Conservation (phyloP, 225 moss, liverwort and hornwort species). For the Bryoerythrophyllum caledonicum region DNA sequence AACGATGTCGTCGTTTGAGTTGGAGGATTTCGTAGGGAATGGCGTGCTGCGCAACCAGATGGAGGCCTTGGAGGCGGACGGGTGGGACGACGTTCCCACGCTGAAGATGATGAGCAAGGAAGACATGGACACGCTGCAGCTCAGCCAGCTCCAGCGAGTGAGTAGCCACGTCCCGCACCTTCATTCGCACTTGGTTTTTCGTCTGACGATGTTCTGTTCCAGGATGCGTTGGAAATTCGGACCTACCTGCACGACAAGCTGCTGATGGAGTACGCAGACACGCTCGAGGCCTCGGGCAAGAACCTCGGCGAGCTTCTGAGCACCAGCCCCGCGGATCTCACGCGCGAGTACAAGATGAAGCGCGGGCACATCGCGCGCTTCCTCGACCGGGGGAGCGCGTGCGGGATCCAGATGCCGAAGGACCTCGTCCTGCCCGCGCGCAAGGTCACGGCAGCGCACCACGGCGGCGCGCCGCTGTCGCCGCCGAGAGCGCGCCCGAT, state of each 20-base stretch:
- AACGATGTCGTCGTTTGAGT: conserved; percentile 69
- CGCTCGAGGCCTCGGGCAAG: conserved; percentile 68
- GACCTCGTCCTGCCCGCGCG: conserved; percentile 61
- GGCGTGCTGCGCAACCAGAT: conserved; percentile 71
- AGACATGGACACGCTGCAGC: conserved; percentile 83
- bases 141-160: conserved; percentile 78
- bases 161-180: no score
- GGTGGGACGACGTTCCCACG: conserved; percentile 99
- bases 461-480: conserved; percentile 31
- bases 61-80: conserved; percentile 58
- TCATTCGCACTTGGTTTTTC: no score
- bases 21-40: conserved; percentile 81
- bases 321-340: conserved; percentile 49
- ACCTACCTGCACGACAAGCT: conserved; percentile 76
- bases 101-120: conserved; percentile 80
- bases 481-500: conserved; percentile 13
- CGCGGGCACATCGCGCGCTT: conserved; percentile 91
- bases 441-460: conserved; percentile 44
- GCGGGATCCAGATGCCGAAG: conserved; percentile 63
- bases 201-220: not conserved
- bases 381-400: conserved; percentile 62
- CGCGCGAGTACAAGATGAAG: conserved; percentile 66
- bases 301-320: conserved; percentile 63
- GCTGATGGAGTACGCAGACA: conserved; percentile 85
- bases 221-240: conserved; percentile 86